These are phyloP conservation scores for Phytophthora pseudosyringae DNA, from an alignment of 352 stramenopile species.

Conservation along the genomic window DNA sequence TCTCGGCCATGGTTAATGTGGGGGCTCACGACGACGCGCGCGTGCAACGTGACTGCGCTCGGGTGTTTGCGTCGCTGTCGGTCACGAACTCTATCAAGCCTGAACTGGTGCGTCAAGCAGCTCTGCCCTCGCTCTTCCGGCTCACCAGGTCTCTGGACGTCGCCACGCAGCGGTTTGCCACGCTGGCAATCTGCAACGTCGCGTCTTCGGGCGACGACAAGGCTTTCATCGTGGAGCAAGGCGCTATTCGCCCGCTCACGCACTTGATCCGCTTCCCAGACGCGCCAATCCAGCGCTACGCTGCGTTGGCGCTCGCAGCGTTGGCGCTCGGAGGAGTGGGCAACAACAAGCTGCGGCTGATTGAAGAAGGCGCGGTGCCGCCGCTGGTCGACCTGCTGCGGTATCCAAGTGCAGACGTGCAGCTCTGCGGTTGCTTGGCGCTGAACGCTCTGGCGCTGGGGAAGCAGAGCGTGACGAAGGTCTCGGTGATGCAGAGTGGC, in stretches of 20 bases:
- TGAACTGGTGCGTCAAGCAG: slow-evolving; percentile 84
- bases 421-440: slow-evolving; percentile 92
- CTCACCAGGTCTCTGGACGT: slow-evolving; percentile 94
- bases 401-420: slow-evolving; percentile 94
- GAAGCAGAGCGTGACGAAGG: slow-evolving; percentile 87
- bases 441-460: slow-evolving; percentile 93
- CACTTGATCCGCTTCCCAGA: slow-evolving; percentile 96
- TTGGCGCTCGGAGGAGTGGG: slow-evolving; percentile 92
- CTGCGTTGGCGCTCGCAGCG: slow-evolving; percentile 91
- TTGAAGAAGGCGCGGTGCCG: slow-evolving; percentile 93
- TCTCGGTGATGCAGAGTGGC: slow-evolving; percentile 90
- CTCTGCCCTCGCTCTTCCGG: slow-evolving; percentile 91
- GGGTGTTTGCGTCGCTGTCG: slow-evolving; percentile 92
- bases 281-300: slow-evolving; percentile 95
- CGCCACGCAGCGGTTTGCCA: slow-evolving; percentile 94
- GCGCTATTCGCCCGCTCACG: slow-evolving; percentile 92
- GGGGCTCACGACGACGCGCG: slow-evolving; percentile 86
- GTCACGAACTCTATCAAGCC: slow-evolving; percentile 85
- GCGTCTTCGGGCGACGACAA: slow-evolving; percentile 83
- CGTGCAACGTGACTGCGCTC: slow-evolving; percentile 93
- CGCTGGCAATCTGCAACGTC: slow-evolving; percentile 96
- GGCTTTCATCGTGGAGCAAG: slow-evolving; percentile 91
- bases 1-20: slow-evolving; percentile 80
- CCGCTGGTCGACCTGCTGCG: slow-evolving; percentile 93
- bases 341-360: slow-evolving; percentile 93